Percentiles rank a stretch among this genome's conserved stretches.
Conservation (phyloP, 257 asterid species). For the Rauvolfia tetraphylla region DNA sequence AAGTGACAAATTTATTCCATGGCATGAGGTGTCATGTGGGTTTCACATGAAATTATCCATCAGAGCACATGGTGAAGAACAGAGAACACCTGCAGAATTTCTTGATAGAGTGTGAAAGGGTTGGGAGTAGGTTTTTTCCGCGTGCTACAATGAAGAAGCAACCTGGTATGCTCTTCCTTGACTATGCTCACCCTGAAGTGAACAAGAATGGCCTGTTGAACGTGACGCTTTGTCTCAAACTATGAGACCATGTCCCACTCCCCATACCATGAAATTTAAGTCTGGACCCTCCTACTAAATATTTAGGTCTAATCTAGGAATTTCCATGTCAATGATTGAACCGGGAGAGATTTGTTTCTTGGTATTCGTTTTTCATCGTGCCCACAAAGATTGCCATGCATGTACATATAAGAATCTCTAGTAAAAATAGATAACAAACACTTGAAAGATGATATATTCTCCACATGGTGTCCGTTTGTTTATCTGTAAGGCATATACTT, state of each 20-base stretch:
- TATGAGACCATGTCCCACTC: slow-evolving; percentile 20
- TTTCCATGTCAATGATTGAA: slow-evolving; percentile 9
- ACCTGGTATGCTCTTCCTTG: slow-evolving; percentile 23
- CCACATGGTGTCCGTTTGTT: not conserved
- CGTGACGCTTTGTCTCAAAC: slow-evolving; percentile 30
- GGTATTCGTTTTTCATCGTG: not conserved
- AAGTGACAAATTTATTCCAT: slow-evolving; percentile 21
- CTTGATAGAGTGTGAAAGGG: slow-evolving; percentile 7
- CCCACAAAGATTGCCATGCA: not conserved
- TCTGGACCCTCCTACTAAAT: slow-evolving; percentile 8
- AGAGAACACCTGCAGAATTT: slow-evolving; percentile 37
- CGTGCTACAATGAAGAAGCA: slow-evolving; percentile 19
- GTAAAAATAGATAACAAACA: not conserved
- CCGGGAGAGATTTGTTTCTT: not conserved
- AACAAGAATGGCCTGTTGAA: slow-evolving; percentile 21
- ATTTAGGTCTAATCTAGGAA: not conserved
- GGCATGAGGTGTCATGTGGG: slow-evolving; percentile 47
- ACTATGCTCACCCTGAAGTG: slow-evolving; percentile 6
- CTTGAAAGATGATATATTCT: not conserved
- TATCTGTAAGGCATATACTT: no score
- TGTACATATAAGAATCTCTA: not conserved
- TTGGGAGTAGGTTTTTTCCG: slow-evolving; percentile 14
- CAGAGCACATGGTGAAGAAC: slow-evolving; percentile 32
- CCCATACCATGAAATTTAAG: slow-evolving; percentile 24
- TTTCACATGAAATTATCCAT: slow-evolving; percentile 32